Conservation (phyloP, 2,329 filamentous ascomycete genomes). For the Botrytis fabae region DNA sequence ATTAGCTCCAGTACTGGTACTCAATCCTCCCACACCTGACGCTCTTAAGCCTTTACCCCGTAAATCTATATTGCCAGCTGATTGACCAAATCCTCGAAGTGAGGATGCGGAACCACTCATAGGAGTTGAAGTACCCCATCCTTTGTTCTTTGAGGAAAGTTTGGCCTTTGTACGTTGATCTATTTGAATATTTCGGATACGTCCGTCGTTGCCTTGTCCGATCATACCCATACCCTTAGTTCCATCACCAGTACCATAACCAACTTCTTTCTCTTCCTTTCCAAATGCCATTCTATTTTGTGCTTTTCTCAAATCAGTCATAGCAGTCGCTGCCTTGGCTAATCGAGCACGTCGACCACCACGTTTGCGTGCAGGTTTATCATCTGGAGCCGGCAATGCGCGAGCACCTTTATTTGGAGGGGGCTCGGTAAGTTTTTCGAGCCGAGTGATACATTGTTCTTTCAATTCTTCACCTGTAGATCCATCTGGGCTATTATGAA, state of each 20-base stretch:
- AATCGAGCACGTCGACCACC: slow-evolving; percentile 87
- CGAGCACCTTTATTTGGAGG: slow-evolving; percentile 84
- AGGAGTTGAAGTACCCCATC: slow-evolving; percentile 76
- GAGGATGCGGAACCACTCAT: slow-evolving; percentile 73
- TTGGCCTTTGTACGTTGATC: slow-evolving; percentile 93
- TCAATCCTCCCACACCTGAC: slow-evolving; percentile 74
- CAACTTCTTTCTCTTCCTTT: slow-evolving; percentile 91
- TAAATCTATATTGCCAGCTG: slow-evolving; percentile 63
- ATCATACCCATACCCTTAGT: slow-evolving; percentile 95
- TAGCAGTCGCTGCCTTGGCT: slow-evolving; percentile 93
- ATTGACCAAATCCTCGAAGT: slow-evolving; percentile 73
- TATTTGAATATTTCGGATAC: slow-evolving; percentile 83
- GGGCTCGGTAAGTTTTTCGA: slow-evolving; percentile 91
- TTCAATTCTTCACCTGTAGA: slow-evolving; percentile 80
- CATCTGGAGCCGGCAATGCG: slow-evolving; percentile 88
- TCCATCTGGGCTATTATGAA: slow-evolving; percentile 79
- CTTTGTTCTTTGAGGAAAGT: slow-evolving; percentile 91
- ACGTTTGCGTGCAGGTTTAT: slow-evolving; percentile 90
- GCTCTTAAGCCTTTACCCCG: slow-evolving; percentile 72
- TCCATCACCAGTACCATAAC: slow-evolving; percentile 81
- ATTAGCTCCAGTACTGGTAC: slow-evolving; percentile 51
- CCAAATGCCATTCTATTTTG: slow-evolving; percentile 96
- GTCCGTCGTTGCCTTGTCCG: slow-evolving; percentile 82
- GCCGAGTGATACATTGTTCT: slow-evolving; percentile 76
- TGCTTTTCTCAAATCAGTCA: slow-evolving; percentile 94